These are phyloP conservation scores for Ambrosiella beaveri DNA, from an alignment of 2,329 filamentous ascomycete species.

Conservation along the genomic window DNA sequence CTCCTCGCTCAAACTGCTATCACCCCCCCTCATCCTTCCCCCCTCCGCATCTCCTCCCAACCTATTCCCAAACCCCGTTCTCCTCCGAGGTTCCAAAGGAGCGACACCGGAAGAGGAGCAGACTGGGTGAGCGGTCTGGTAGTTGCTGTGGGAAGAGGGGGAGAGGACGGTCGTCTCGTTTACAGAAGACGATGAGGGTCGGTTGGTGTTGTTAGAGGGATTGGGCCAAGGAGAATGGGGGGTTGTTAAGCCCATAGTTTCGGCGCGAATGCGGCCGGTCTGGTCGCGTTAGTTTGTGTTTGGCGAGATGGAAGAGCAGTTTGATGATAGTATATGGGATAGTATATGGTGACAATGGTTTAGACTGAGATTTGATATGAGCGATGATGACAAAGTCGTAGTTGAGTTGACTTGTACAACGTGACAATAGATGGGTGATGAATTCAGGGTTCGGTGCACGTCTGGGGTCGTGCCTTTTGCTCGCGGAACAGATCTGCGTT, in stretches of 20 bases:
- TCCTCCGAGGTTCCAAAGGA: not conserved
- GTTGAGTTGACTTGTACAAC: no score
- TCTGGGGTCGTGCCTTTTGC: no score
- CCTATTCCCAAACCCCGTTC: not conserved
- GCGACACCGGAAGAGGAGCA: not conserved
- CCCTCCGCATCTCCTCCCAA: not conserved
- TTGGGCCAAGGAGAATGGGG: not conserved
- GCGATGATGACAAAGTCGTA: no score
- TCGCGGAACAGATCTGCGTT: no score
- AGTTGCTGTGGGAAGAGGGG: constrained; percentile 4
- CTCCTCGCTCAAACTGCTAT: not conserved
- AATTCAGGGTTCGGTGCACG: no score
- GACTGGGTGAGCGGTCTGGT: constrained; percentile 6
- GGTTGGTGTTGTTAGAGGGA: not conserved
- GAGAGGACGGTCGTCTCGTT: constrained; percentile 12
- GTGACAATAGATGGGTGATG: no score
- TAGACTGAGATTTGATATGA: no score
- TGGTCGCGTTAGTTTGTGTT: not conserved
- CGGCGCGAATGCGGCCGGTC: constrained; percentile 6
- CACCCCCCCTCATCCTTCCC: not conserved
- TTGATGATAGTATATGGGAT: not conserved
- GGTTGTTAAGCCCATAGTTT: constrained; percentile 3
- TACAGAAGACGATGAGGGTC: no score
- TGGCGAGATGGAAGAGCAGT: not conserved
- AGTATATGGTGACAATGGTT: not conserved